Conservation (phyloP, 2,329 filamentous ascomycete genomes). For the Monosporascus cannonballus region DNA sequence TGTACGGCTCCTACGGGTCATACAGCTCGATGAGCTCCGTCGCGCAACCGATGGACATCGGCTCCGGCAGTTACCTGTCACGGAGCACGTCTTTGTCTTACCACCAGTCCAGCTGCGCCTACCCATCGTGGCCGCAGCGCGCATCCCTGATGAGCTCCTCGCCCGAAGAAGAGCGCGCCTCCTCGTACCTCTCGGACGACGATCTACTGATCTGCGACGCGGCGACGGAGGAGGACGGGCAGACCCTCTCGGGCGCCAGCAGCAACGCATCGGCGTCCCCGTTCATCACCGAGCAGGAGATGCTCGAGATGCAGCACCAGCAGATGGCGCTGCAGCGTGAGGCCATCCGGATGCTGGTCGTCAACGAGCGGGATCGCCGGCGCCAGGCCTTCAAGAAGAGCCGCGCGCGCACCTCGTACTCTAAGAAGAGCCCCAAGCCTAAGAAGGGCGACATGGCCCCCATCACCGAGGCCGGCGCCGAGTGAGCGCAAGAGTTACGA, state of each 20-base stretch:
- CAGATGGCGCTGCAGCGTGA: conserved; percentile 46
- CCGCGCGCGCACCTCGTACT: conserved; percentile 25
- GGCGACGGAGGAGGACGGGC: conserved; percentile 43
- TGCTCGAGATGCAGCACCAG: conserved; percentile 45
- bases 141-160: conserved; percentile 25
- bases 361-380: conserved; percentile 50
- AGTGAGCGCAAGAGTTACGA: conserved; percentile 17
- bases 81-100: conserved; percentile 9
- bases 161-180: conserved; percentile 35
- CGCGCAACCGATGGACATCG: conserved; percentile 27
- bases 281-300: conserved; percentile 39
- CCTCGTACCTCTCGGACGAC: conserved; percentile 57
- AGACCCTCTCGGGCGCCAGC: conserved; percentile 37
- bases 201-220: conserved; percentile 50
- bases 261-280: conserved; percentile 38
- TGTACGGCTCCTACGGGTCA: conserved; percentile 30
- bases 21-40: conserved; percentile 30
- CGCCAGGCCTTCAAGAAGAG: conserved; percentile 29
- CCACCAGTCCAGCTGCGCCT: conserved; percentile 32
- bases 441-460: conserved; percentile 46
- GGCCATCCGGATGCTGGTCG: conserved; percentile 41
- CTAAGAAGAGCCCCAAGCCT: conserved; percentile 44
- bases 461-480: conserved; percentile 42
- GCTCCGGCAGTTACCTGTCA: conserved; percentile 23
- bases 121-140: conserved; percentile 36